These are phyloP conservation scores for Dinochytrium kinnereticum DNA, from an alignment of 371 early-diverging fungal genomes.

Conservation along the genomic window DNA sequence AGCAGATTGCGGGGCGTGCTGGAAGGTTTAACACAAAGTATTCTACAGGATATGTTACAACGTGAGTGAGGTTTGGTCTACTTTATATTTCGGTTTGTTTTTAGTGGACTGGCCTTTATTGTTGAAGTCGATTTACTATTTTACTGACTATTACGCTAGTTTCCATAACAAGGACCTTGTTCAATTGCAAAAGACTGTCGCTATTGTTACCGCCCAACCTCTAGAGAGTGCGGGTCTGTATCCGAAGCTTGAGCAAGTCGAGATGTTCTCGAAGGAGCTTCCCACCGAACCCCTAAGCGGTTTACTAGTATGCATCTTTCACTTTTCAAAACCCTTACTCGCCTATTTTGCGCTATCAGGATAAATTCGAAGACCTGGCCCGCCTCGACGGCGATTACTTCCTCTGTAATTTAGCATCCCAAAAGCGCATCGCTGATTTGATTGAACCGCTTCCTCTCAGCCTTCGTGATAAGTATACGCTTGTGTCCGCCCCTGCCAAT, in stretches of 20 bases:
- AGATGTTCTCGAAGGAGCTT: conserved; percentile 75
- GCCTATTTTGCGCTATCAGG: too few species aligned
- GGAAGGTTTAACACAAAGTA: conserved; percentile 76
- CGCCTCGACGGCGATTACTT: conserved; percentile 72
- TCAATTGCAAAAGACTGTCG: conserved; percentile 35
- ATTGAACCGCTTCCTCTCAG: conserved; percentile 59
- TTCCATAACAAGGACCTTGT: conserved; percentile 43
- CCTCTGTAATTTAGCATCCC: conserved; percentile 73
- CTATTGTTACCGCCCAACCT: conserved; percentile 22
- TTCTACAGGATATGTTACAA: conserved; percentile 43
- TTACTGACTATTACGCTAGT: conserved; percentile 26
- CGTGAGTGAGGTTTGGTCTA: too few species aligned
- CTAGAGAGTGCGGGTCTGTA: conserved; percentile 75
- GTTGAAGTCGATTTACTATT: too few species aligned
- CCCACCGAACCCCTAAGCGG: conserved; percentile 67
- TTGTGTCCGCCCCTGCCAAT: conserved; percentile 42
- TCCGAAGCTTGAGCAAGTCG: conserved; percentile 81
- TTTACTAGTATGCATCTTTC: conserved; percentile 64
- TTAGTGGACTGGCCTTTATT: too few species aligned
- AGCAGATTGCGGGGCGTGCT: conserved; percentile 96
- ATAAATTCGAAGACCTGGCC: conserved; percentile 68
- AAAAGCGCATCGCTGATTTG: conserved; percentile 66
- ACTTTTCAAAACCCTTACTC: too few species aligned
- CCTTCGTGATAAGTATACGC: conserved; percentile 47
- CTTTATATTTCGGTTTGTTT: too few species aligned